Percentiles rank a stretch among this genome's conserved stretches.
These are phyloP conservation scores for Geotrichum australiense DNA, from an alignment of 1,139 yeast species.

Conservation along the genomic window DNA sequence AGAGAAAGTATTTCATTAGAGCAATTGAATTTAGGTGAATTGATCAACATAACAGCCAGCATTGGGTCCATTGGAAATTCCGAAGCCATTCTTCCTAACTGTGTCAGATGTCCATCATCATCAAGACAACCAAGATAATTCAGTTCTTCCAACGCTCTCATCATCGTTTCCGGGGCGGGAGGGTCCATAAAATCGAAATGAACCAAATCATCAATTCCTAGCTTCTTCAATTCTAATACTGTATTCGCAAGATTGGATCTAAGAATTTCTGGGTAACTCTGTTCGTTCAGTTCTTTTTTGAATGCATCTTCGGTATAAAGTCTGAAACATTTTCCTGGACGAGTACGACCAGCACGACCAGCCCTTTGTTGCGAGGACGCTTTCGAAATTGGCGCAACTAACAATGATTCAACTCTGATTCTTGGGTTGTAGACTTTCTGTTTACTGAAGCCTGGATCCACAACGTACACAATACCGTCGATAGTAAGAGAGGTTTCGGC, in stretches of 20 bases:
- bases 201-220: slow-evolving; percentile 92
- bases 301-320: slow-evolving; percentile 95
- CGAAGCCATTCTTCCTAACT: slow-evolving; percentile 82
- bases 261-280: slow-evolving; percentile 91
- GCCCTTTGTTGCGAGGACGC: slow-evolving; percentile 98
- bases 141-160: slow-evolving; percentile 95
- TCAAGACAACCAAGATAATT: slow-evolving; percentile 84
- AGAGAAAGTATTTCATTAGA: slow-evolving; percentile 83
- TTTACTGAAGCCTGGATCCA: slow-evolving; percentile 95
- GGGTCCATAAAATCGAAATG: slow-evolving; percentile 99
- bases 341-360: slow-evolving; percentile 99
- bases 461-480: slow-evolving; percentile 95
- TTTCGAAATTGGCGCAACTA: slow-evolving; percentile 93
- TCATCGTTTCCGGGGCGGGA: slow-evolving; percentile 99
- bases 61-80: slow-evolving; percentile 95
- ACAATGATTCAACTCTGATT: slow-evolving; percentile 86
- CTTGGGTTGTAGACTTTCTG: slow-evolving; percentile 97
- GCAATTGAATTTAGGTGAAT: slow-evolving; percentile 77
- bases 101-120: slow-evolving; percentile 86
- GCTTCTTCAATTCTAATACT: slow-evolving; percentile 83
- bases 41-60: slow-evolving; percentile 87
- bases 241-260: slow-evolving; percentile 88
- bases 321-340: slow-evolving; percentile 97
- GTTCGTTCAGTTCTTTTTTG: slow-evolving; percentile 87
- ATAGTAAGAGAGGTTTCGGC: slow-evolving; percentile 97